Base-by-base conservation (phyloP, 1,284 basidiomycete species). In the Tranzscheliella williamsii region DNA sequence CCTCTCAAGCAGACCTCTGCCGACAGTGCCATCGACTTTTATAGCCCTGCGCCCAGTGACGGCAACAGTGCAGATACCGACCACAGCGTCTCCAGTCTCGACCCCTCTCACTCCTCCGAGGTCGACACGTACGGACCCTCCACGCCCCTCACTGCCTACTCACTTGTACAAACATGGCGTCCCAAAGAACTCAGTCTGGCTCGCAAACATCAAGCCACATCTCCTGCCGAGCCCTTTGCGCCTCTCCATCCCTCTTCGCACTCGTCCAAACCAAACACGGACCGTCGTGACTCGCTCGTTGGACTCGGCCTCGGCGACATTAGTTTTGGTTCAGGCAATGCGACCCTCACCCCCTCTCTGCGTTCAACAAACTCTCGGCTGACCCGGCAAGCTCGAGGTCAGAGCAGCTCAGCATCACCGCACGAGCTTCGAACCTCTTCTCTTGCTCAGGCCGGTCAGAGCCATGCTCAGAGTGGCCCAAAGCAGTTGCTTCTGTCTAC, bases 101-200 rank as follows among this genome's bases (percentile, higher is more conserved):
- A 39, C 2, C 53, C 41, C 18, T 60, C 60, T 2, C 50, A 64
- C 9, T 49, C 42, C 15, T 67, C 65, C 21, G 65, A 67, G n/a
- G 4, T 49, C 4, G 60, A 56, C 13, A 21, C 42, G 0, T 44
- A 49, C 15, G 52, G 24, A 9, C 61, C 65, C 2, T 39, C 51
- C 23, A 68, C 65, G 12, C 65, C 65, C 5, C 21, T 55, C 17
- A 68, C 56, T 0, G 61, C 65, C 12, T 42, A 43, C 22, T 51
- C 43, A 12, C 39, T 42, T 9, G 18, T 45, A 20, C 42, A 48
- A 4, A n/a, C 38, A 11, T 68, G 65, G 65, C 49, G 54, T 27
- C 65, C 65, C 17, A 64, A 50, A 48, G 48, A 68, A 23, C 57
- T 68, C 37, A 68, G 52, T 17, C 52, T 68, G 3, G 31, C 61